Evolutionary conservation across 495 filamentous ascomycete species (phyloP).

Genomic region (Aspergillus kassunensis): DNA sequence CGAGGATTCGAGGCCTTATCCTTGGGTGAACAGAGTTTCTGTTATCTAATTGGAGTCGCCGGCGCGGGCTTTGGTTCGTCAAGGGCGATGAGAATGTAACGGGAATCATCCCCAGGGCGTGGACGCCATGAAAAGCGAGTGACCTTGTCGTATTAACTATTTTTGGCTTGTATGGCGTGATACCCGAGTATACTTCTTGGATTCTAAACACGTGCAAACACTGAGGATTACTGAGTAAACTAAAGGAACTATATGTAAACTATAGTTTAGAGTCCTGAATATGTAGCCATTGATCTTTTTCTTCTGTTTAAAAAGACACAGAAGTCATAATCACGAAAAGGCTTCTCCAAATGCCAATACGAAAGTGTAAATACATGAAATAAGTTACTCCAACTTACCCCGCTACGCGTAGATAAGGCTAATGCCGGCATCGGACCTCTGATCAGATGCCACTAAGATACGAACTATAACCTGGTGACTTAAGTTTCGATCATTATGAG

Average conservation of each 20-base stretch:
- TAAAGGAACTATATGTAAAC: no score
- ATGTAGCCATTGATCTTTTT: no score
- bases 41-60: slow-evolving; percentile 33
- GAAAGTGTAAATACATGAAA: slow-evolving; percentile 1
- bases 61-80: slow-evolving; percentile 12
- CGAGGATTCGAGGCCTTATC: neutral
- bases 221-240: no score
- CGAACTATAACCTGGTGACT: no score
- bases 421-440: slow-evolving; percentile 35
- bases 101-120: slow-evolving; percentile 21
- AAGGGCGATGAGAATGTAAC: slow-evolving; percentile 5
- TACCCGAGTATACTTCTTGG: no score
- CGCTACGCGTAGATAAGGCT: slow-evolving; percentile 40
- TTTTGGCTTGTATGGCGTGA: neutral
- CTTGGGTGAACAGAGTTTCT: slow-evolving; percentile 16
- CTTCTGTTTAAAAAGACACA: no score
- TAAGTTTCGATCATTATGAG: no score
- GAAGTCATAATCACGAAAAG: neutral
- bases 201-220: no score
- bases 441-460: neutral
- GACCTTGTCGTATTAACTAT: no score
- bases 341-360: neutral
- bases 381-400: slow-evolving; percentile 5
- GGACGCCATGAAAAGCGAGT: neutral
- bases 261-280: no score